phyloP scores from a whole-genome alignment of 2,329 filamentous ascomycete species.

The Akanthomyces muscarius region DNA sequence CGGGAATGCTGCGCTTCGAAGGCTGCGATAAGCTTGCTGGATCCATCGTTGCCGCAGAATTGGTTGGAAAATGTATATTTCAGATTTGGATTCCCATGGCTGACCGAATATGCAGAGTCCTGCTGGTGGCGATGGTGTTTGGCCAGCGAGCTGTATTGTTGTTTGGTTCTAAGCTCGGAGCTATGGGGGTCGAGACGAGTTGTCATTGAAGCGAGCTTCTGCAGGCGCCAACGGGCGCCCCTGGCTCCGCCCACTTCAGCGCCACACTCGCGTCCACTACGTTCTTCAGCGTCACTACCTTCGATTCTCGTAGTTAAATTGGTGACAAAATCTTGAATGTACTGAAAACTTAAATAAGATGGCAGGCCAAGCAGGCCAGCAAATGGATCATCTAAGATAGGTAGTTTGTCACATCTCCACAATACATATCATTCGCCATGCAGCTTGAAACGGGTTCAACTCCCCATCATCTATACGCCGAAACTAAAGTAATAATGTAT shows the following conservation, averaged over 20 bases:
- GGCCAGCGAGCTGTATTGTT: background rate
- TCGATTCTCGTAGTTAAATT: background rate
- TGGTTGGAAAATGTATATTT: constrained; percentile 14
- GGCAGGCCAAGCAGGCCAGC: background rate
- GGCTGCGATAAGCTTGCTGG: constrained; percentile 21
- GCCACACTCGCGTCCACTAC: background rate
- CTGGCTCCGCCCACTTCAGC: constrained; percentile 1
- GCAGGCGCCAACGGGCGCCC: background rate
- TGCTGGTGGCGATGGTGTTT: background rate
- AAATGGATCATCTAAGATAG: background rate
- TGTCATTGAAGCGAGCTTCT: constrained; percentile 4
- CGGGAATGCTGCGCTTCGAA: constrained; percentile 54
- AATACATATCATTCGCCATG: background rate
- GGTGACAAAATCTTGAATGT: no score
- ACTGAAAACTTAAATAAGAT: no score
- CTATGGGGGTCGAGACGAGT: background rate
- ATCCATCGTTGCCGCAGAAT: constrained; percentile 23
- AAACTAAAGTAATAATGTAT: constrained; percentile 12
- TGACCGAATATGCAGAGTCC: background rate
- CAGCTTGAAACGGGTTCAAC: background rate
- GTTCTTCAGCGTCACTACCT: background rate
- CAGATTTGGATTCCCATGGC: background rate
- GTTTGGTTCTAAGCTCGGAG: background rate
- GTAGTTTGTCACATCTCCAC: background rate
- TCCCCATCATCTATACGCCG: background rate